Base-by-base conservation (phyloP, 2,329 filamentous ascomycete genomes). In the Phialophora verrucosa region DNA sequence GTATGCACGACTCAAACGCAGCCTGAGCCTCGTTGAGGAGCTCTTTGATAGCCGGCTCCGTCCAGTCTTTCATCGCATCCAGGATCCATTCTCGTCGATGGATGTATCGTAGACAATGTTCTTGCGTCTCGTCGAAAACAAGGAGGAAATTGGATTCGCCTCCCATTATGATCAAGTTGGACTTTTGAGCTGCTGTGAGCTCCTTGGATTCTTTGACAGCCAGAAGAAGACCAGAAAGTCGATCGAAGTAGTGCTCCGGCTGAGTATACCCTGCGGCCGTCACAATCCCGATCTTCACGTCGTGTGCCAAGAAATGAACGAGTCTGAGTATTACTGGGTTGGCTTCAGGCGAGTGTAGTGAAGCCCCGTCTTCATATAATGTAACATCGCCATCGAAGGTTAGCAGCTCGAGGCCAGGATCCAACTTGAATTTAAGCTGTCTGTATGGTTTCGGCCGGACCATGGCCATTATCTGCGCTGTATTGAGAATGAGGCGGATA, bases 341-440 rank as follows among this genome's bases (percentile, higher is more conserved):
- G 17, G 87, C 83, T 0, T 88, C 83, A 62, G 89, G 88, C 35
- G 69, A 71, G 61, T 68, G 69, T 8, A 99, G 83, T 70, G 88
- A 91, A 73, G 92, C 85, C 12, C 95, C 95, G 75, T 99, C 91
- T 64, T 93, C 91, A 77, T 99, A 99, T 25, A 99, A 84, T 0
- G 95, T 99, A 59, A 99, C 93, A 79, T 99, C 95, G 78, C 95
- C 95, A 78, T 99, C 95, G 76, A 99, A 99, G 0, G 95, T 99
- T 62, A 96, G 90, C 3, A 99, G 85, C 72, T 95, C 88, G 8
- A 97, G 84, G 4, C 87, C 85, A 25, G 90, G 89, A 53, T 83
- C 82, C n/a, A 69, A n/a, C 20, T 65, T 69, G 25, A 55, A 47
- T 47, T 63, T 69, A 38, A 67, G 58, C 17, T 66, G 60, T 4